Evolutionary conservation across 371 early-diverging fungal species (phyloP), one percentile per base, ranked within the genome.

Genomic region (Saksenaea vasiformis): DNA sequence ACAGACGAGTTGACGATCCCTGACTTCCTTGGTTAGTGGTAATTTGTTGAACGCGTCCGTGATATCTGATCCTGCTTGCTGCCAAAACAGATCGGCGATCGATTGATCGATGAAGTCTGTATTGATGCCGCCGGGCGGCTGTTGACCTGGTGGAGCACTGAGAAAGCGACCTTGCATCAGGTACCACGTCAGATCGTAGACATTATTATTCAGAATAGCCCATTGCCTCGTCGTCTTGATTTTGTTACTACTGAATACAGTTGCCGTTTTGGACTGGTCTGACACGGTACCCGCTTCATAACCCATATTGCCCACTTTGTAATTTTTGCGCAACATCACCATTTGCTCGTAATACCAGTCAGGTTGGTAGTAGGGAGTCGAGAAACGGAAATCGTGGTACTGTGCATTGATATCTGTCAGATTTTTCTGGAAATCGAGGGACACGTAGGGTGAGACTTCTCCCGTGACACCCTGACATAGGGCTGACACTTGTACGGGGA

Each of bases 401-500:
- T 73, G 60, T 9, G 69, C 79, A 44, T 78, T 82, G 13, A 66
- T 60, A 55, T 82, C 82, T 1, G 79, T 73, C n/a, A 70, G 51
- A 27, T 79, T 78, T 51, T 72, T 54, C 19, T 69, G 65, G 31
- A 73, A 77, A 34, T 79, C 77, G 10, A 77, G 66, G 3, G 78
- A 76, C 9, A 82, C 79, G 41, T 60, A 77, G 2, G 66, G 69
- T 2, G 70, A 69, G 1, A 78, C 74, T 5, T 60, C 28, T 5
- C 67, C 73, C 1, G 69, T 68, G 3, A 53, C 64, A 38, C 73
- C 77, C 43, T 79, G 54, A 58, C 83, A 82, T 7, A 82, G 61
- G 13, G 74, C 79, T 35, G 83, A 90, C 5, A 91, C 85, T 73
- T 93, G 93, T 8, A 92, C 75, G 8, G 93, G 93, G 76, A 93